Conservation (phyloP, 768 basidiomycete species). For the Phanerochaete sordida region DNA sequence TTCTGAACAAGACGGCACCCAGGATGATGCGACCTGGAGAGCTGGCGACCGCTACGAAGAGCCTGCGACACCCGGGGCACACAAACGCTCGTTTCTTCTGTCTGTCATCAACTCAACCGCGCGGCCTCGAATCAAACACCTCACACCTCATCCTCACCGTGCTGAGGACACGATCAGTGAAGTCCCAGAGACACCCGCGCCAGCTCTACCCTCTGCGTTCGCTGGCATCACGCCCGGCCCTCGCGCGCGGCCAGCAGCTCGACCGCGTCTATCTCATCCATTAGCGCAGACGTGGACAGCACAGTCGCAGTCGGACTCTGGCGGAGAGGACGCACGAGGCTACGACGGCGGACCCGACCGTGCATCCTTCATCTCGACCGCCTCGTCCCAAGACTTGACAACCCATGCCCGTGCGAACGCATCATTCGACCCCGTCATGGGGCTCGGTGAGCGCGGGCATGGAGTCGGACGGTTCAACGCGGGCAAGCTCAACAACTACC, state of each 20-base stretch:
- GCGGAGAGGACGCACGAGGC: slow-evolving; percentile 12
- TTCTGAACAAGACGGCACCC: slow-evolving; percentile 17
- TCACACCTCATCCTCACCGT: slow-evolving; percentile 57
- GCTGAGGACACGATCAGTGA: background rate
- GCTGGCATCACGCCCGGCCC: slow-evolving; percentile 58
- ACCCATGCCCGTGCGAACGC: slow-evolving; percentile 77
- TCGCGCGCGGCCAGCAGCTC: slow-evolving; percentile 39
- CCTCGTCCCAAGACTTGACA: slow-evolving; percentile 86
- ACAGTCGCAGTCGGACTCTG: slow-evolving; percentile 21
- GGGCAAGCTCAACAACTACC: slow-evolving; percentile 78
- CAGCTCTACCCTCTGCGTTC: slow-evolving; percentile 49
- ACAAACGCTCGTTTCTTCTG: slow-evolving; percentile 78
- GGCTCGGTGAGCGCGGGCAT: slow-evolving; percentile 61
- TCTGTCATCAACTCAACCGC: slow-evolving; percentile 81
- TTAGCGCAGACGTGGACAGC: slow-evolving; percentile 48
- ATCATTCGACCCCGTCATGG: slow-evolving; percentile 83
- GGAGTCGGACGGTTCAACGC: slow-evolving; percentile 82
- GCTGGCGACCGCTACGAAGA: slow-evolving; percentile 6
- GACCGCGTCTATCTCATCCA: slow-evolving; percentile 57
- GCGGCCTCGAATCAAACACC: slow-evolving; percentile 64
- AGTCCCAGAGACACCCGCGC: slow-evolving; percentile 25
- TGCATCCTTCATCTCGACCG: slow-evolving; percentile 70
- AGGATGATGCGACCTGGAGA: slow-evolving; percentile 19
- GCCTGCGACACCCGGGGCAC: slow-evolving; percentile 60
- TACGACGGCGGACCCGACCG: slow-evolving; percentile 52